Base-by-base conservation (phyloP, 2,329 filamentous ascomycete genomes). In the Arthrobotrys sinensis region DNA sequence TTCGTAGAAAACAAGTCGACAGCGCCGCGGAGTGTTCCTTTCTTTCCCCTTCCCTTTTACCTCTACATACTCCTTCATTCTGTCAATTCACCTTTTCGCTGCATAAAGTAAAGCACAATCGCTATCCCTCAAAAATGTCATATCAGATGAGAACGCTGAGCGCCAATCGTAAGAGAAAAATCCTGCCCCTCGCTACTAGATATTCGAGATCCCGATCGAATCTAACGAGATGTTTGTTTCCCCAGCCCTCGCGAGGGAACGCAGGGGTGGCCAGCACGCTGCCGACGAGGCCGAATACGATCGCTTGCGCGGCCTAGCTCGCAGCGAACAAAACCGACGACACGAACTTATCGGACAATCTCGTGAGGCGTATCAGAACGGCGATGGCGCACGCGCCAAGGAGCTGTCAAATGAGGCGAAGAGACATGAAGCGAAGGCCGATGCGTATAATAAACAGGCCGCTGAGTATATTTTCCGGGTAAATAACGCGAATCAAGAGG, bases 401-500 rank as follows among this genome's bases (percentile, higher is more conserved):
- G 86, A 92, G 69, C 88, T 97, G 65, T 94, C 91, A 45, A 90
- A 96, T 82, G 89, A 97, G 85, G 93, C 92, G 83, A 97, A 98
- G 85, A 85, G 86, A 52, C 94, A 98, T 84, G 94, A 91, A 48
- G 89, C 90, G 75, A 89, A 91, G 83, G 96, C 96, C 90, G 93
- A 96, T 81, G 87, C 91, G 77, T 96, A 94, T 86, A 97, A 97
- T 87, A 90, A 89, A 80, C 93, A 97, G 85, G 96, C 96, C 0
- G 93, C 93, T 76, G 93, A 97, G 76, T 97, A 89, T 85, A 98
- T 98, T 83, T 97, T 99, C 87, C 91, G 94, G 46, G 93, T 95
- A 86, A 97, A 97, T 87, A 98, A 98, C 84, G 91, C 92, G 19
- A 84, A 87, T 1, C 92, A 90, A 16, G 88, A 89, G 14, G 87